Conservation (phyloP, 2,329 filamentous ascomycete species). For the Penicillium sp. region DNA sequence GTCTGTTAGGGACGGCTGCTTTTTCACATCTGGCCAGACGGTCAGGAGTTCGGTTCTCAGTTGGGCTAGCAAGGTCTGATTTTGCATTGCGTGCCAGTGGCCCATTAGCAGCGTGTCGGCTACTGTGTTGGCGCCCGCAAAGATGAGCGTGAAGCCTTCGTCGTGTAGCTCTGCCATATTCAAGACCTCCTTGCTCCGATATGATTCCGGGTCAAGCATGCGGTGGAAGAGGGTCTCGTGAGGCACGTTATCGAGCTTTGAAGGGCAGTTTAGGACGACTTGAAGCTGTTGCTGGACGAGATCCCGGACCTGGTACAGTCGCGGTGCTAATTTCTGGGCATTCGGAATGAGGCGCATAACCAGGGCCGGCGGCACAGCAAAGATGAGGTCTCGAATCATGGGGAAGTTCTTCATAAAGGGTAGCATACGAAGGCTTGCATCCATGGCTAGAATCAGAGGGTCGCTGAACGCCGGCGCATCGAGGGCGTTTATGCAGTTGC, state of each 20-base stretch:
- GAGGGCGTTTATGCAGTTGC: constrained; percentile 9
- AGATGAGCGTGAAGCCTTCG: constrained; percentile 14
- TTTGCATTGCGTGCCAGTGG: constrained; percentile 9
- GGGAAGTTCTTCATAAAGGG: background rate
- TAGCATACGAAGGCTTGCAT: background rate
- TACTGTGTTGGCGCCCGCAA: constrained; percentile 13
- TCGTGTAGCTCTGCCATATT: constrained; percentile 10
- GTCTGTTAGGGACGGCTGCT: background rate
- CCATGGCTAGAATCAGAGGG: constrained; percentile 1
- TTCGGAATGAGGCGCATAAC: background rate
- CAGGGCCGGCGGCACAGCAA: background rate
- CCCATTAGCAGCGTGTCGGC: constrained; percentile 12
- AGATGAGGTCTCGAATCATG: background rate
- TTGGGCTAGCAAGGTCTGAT: background rate
- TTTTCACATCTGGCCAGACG: background rate
- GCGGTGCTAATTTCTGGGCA: background rate
- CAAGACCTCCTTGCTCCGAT: constrained; percentile 2
- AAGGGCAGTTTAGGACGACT: background rate
- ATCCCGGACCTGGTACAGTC: background rate
- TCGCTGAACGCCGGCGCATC: constrained; percentile 12
- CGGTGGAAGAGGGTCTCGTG: constrained; percentile 1
- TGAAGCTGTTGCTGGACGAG: constrained; percentile 1
- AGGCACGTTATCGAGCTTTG: background rate
- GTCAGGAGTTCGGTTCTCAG: background rate
- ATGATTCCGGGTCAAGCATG: background rate